These are phyloP conservation scores for Xylaria cubensis DNA, from an alignment of 495 filamentous ascomycete species.

Conservation along the genomic window DNA sequence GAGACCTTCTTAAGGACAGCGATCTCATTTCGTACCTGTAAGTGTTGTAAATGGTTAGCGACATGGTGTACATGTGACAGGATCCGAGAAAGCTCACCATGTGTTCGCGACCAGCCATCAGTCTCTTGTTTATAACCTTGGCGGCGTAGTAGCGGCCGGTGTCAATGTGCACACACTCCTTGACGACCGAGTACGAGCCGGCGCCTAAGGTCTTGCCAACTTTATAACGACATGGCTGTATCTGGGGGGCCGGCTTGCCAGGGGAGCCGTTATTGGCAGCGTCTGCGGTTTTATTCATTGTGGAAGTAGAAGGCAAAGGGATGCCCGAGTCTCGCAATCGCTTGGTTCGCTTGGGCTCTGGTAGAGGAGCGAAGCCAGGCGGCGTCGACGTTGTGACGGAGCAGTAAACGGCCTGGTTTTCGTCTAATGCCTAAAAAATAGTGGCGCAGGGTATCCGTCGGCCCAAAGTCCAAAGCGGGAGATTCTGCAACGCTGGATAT, in stretches of 20 bases:
- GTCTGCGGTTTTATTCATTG: conserved; percentile 44
- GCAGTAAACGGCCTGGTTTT: neutral
- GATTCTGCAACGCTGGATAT: neutral
- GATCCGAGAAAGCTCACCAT: conserved; percentile 70
- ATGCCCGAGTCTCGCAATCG: neutral
- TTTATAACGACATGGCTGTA: conserved; percentile 81
- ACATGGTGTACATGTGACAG: neutral
- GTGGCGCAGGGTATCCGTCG: neutral
- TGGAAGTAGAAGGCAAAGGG: neutral
- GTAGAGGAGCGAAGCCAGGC: neutral
- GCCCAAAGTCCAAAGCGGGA: neutral
- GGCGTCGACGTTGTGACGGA: conserved; percentile 3
- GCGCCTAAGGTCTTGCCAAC: conserved; percentile 97
- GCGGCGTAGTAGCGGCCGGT: conserved; percentile 98
- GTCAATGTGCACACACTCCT: conserved; percentile 98
- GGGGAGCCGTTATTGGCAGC: conserved; percentile 38
- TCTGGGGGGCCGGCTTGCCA: conserved; percentile 46
- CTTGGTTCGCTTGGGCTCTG: conserved; percentile 2
- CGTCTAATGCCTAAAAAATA: neutral
- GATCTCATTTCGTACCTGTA: conserved; percentile 95
- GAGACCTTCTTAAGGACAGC: conserved; percentile 95
- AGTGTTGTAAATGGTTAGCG: conserved; percentile 23
- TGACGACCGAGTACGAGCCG: conserved; percentile 98
- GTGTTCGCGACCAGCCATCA: conserved; percentile 97
- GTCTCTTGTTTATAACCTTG: conserved; percentile 98